A percentile compares a stretch with the other conserved stretches of the same genome.
Conservation (phyloP, 345 rosid species). For the Crucihimalaya himalaica region DNA sequence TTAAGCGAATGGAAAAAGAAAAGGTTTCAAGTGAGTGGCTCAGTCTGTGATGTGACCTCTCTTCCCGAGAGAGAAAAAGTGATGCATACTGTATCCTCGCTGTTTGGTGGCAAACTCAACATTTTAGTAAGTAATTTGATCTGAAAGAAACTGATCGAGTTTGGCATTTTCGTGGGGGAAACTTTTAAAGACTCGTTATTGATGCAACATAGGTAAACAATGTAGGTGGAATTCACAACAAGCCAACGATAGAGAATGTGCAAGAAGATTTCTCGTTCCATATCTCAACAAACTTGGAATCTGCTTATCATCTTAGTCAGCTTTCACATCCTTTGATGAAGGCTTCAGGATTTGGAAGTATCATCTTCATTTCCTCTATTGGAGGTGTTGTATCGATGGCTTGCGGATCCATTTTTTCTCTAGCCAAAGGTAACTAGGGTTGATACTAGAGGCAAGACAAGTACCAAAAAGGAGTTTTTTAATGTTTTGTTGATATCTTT, state of each 20-base stretch:
- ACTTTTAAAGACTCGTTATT: not conserved
- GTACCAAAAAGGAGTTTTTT: not conserved
- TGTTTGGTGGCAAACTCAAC: too few relatives aligned
- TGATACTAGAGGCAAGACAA: not conserved
- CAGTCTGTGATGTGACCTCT: too few relatives aligned
- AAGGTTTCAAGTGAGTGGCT: too few relatives aligned
- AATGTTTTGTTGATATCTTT: not conserved
- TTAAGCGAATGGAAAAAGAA: too few relatives aligned
- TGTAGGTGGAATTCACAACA: conserved; percentile 42
- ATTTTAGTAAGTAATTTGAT: not conserved
- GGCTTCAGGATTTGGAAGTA: conserved; percentile 56
- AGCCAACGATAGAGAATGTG: conserved; percentile 43
- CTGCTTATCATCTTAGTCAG: too few relatives aligned
- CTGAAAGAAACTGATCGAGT: not conserved
- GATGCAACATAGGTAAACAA: conserved; percentile 50
- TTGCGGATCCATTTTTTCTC: conserved; percentile 41
- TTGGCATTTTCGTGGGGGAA: not conserved
- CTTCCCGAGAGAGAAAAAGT: too few relatives aligned
- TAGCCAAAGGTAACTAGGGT: conserved; percentile 20
- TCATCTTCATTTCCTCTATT: conserved; percentile 54
- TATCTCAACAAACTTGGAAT: conserved; percentile 54
- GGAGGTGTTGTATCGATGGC: conserved; percentile 29
- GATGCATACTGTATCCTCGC: too few relatives aligned
- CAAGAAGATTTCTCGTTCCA: conserved; percentile 46
- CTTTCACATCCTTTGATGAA: conserved; percentile 62